phyloP scores from a whole-genome alignment of 345 rosid genomes.

The Camelina neglecta region DNA sequence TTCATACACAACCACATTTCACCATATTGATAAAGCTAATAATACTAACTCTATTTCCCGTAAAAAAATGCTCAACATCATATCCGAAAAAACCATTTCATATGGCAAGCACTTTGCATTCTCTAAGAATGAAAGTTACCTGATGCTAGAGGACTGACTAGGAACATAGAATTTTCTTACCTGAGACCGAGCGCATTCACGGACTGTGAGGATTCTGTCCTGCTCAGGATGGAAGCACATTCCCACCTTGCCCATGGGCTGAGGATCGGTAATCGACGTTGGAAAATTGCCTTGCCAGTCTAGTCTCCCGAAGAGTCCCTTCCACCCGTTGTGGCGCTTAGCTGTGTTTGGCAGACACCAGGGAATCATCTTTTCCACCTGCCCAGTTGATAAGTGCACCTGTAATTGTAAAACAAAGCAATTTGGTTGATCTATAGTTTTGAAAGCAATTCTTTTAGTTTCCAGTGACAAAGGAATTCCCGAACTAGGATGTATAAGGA shows the following conservation, averaged over 20 bases:
- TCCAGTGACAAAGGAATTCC: not conserved
- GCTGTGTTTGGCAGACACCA: conserved; percentile 85
- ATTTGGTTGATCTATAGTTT: not conserved
- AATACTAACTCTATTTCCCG: not conserved
- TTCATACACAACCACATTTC: not conserved
- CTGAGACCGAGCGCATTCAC: conserved; percentile 91
- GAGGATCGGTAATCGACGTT: conserved; percentile 85
- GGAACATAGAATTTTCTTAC: conserved; percentile 41
- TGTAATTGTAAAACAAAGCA: conserved; percentile 27
- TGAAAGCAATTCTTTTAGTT: not conserved
- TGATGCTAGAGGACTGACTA: not conserved
- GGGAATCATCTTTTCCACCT: conserved; percentile 70
- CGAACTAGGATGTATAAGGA: not conserved
- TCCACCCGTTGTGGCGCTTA: conserved; percentile 80
- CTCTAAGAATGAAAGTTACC: not conserved
- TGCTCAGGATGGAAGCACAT: conserved; percentile 95
- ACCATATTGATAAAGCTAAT: not conserved
- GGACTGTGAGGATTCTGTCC: conserved; percentile 81
- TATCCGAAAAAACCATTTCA: not conserved
- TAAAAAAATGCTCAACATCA: no score
- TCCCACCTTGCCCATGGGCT: conserved; percentile 94
- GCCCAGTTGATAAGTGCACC: conserved; percentile 73
- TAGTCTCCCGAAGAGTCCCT: conserved; percentile 85
- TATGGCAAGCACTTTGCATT: not conserved
- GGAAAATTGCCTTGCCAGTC: conserved; percentile 98